phyloP scores from a whole-genome alignment of 495 filamentous ascomycete genomes.

The Podospora fimiseda region DNA sequence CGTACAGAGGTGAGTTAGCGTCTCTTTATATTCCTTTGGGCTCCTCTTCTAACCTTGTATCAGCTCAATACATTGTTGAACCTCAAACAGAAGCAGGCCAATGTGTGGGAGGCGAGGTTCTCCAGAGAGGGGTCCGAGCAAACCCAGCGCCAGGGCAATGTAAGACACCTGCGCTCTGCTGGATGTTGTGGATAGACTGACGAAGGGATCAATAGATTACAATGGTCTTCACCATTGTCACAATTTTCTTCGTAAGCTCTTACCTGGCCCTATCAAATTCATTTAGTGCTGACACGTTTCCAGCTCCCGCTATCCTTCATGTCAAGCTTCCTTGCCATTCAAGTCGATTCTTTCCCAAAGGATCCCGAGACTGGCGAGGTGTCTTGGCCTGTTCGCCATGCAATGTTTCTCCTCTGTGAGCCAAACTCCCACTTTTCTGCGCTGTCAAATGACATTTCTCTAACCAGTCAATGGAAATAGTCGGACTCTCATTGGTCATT shows the following conservation, averaged over 20 bases:
- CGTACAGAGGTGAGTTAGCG: not conserved
- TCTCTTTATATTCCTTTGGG: not conserved
- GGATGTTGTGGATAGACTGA: not conserved
- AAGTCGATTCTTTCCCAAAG: constrained; percentile 6
- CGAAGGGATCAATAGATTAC: constrained; percentile 3
- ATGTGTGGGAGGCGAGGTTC: constrained; percentile 8
- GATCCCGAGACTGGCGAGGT: constrained; percentile 2
- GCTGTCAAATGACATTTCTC: too few relatives aligned
- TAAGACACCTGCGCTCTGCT: not conserved
- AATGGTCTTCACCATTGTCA: constrained; percentile 7
- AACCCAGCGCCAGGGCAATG: constrained; percentile 7
- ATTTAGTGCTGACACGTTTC: not conserved
- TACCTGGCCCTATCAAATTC: not conserved
- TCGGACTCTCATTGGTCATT: not conserved
- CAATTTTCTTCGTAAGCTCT: constrained; percentile 4
- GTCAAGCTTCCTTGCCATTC: constrained; percentile 5
- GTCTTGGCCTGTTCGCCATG: not conserved
- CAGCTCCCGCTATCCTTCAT: constrained; percentile 6
- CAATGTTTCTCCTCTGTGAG: constrained; percentile 4
- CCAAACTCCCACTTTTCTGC: not conserved
- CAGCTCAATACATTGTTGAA: constrained; percentile 3
- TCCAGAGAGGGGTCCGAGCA: constrained; percentile 6
- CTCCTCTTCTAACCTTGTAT: not conserved
- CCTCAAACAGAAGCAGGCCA: constrained; percentile 5
- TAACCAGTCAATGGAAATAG: not conserved